Conservation (phyloP, 1,139 yeast species). For the Schizosaccharomyces versatilis region DNA sequence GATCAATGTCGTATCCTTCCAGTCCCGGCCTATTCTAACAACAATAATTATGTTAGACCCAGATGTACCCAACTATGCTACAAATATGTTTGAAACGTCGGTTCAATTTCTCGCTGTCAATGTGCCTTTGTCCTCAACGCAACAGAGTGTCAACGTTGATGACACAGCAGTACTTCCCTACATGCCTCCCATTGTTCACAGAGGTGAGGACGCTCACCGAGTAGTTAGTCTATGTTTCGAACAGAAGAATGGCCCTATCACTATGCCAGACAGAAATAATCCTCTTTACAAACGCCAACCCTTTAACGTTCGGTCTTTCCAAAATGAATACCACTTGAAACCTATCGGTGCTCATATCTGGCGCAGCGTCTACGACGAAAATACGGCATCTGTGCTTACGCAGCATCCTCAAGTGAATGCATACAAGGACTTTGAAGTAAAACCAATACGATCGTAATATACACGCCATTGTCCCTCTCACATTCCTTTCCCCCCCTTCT, state of each 20-base stretch:
- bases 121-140: conserved; percentile 33
- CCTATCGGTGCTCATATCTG: conserved; percentile 85
- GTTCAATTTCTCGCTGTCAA: conserved; percentile 64
- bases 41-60: conserved; percentile 73
- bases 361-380: conserved; percentile 57
- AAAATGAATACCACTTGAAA: conserved; percentile 28
- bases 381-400: conserved; percentile 5
- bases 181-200: conserved; percentile 72
- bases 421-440: neutral
- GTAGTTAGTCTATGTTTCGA: conserved; percentile 79
- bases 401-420: conserved; percentile 3
- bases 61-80: conserved; percentile 59
- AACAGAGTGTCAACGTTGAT: conserved; percentile 33
- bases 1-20: conserved; percentile 54
- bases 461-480: no score
- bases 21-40: conserved; percentile 32
- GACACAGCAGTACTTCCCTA: conserved; percentile 34
- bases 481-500: no score
- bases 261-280: conserved; percentile 13
- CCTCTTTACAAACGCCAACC: conserved; percentile 21
- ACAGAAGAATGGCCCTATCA: conserved; percentile 24
- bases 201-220: conserved; percentile 64
- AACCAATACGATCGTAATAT: neutral
- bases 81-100: conserved; percentile 48
- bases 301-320: conserved; percentile 58